A percentile compares a stretch with the other conserved stretches of the same genome.
These are phyloP conservation scores for Phytophthora quininea DNA, from an alignment of 352 stramenopile species.

Conservation along the genomic window DNA sequence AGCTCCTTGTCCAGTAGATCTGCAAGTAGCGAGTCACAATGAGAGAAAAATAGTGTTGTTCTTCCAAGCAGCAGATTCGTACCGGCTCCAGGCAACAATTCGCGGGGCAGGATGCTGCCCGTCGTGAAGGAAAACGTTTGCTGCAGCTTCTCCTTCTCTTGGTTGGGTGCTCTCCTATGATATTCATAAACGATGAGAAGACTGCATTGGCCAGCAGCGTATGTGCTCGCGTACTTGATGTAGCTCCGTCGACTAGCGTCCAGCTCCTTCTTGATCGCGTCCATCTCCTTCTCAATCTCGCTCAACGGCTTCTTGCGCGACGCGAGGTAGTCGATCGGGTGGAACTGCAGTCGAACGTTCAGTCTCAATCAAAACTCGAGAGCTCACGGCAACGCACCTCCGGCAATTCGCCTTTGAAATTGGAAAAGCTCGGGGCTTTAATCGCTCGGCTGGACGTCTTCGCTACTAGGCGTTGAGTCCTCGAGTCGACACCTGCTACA, in stretches of 20 bases:
- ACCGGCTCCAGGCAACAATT: constrained; percentile 78
- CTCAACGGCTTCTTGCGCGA: constrained; percentile 62
- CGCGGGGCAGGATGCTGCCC: constrained; percentile 69
- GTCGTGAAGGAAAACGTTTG: constrained; percentile 75
- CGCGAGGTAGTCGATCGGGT: constrained; percentile 64
- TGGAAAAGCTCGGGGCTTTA: constrained; percentile 47
- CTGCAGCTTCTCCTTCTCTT: constrained; percentile 87
- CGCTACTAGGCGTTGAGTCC: constrained; percentile 50
- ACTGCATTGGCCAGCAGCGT: neutral
- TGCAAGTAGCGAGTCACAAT: constrained; percentile 16
- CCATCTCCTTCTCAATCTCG: constrained; percentile 82
- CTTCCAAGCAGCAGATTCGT: neutral
- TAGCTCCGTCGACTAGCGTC: constrained; percentile 59
- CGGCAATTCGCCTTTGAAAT: constrained; percentile 23
- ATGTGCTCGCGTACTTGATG: constrained; percentile 45
- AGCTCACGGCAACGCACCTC: constrained; percentile 30
- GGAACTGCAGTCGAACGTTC: constrained; percentile 27
- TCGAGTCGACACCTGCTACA: constrained; percentile 39
- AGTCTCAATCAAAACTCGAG: neutral
- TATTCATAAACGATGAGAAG: neutral
- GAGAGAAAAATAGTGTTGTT: neutral
- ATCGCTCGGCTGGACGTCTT: constrained; percentile 75
- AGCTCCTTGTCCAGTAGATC: constrained; percentile 71
- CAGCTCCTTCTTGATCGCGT: constrained; percentile 74
- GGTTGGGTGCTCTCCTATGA: constrained; percentile 49